These are phyloP conservation scores for Ogataea haglerorum DNA, from an alignment of 805 yeast species.

Conservation along the genomic window DNA sequence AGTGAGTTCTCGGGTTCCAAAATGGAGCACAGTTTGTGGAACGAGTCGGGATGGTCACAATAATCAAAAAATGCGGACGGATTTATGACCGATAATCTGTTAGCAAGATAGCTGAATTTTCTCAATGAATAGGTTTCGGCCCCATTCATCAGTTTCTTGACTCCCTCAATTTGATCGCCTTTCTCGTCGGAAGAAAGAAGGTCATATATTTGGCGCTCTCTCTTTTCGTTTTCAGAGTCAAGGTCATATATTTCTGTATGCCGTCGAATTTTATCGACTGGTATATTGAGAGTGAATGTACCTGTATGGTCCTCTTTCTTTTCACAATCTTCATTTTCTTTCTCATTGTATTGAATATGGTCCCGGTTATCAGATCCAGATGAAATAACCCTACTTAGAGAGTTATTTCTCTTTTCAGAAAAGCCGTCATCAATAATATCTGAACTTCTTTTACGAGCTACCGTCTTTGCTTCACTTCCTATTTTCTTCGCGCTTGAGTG, in stretches of 20 bases:
- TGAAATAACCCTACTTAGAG: constrained; percentile 7
- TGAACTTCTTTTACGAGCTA: too few species aligned
- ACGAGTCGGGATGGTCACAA: constrained; percentile 15
- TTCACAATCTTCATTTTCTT: constrained; percentile 15
- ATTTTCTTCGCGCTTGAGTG: not conserved
- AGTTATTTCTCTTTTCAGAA: constrained; percentile 3
- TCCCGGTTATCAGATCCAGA: constrained; percentile 2
- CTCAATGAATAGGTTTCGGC: constrained; percentile 10
- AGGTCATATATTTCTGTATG: constrained; percentile 5
- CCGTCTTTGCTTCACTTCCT: too few species aligned
- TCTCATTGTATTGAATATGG: constrained; percentile 3
- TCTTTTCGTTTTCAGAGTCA: constrained; percentile 20
- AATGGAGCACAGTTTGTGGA: constrained; percentile 14
- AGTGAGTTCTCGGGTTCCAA: constrained; percentile 29
- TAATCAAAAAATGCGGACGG: constrained; percentile 23
- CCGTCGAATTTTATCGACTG: constrained; percentile 9
- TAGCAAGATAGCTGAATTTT: constrained; percentile 23
- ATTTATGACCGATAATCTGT: constrained; percentile 22
- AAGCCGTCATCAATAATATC: not conserved
- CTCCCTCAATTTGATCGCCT: constrained; percentile 19
- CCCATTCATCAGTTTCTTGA: constrained; percentile 1
- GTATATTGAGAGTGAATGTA: constrained; percentile 18
- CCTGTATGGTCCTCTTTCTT: constrained; percentile 16
- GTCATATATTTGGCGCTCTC: constrained; percentile 23
- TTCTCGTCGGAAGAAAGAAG: constrained; percentile 25